These are phyloP conservation scores for Phycomyces blakesleeanus DNA, from an alignment of 192 early-diverging fungal species.

Conservation along the genomic window DNA sequence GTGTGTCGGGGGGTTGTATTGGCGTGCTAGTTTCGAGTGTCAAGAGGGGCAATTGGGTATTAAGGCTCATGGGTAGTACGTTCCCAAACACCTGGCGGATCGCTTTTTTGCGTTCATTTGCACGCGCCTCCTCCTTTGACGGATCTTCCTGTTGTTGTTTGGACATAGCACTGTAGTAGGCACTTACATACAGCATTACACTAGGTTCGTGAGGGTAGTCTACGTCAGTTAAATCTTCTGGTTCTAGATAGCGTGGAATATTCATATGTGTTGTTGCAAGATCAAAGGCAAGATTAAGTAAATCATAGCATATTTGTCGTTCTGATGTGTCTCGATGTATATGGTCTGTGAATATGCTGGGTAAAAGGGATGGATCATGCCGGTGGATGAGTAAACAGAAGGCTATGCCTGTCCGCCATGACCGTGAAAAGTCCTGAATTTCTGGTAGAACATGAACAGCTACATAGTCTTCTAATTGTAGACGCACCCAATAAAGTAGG, in stretches of 20 bases:
- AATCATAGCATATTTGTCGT: conserved; percentile 33
- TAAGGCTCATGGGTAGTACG: not conserved
- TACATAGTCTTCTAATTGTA: conserved; percentile 44
- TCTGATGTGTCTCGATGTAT: conserved; percentile 29
- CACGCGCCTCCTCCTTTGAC: conserved; percentile 4
- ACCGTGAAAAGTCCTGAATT: conserved; percentile 49
- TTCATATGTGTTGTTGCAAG: conserved; percentile 36
- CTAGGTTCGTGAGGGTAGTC: conserved; percentile 54
- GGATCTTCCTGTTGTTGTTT: conserved; percentile 27
- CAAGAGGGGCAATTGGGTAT: conserved; percentile 3
- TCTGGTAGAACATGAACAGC: conserved; percentile 37
- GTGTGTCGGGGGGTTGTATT: not conserved
- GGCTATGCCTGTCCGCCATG: conserved; percentile 49
- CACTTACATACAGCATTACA: conserved; percentile 50
- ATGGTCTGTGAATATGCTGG: conserved; percentile 15
- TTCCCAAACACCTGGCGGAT: not conserved
- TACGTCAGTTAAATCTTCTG: conserved; percentile 41
- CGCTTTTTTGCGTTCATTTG: not conserved
- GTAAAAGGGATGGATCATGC: conserved; percentile 10
- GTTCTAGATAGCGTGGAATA: conserved; percentile 41
- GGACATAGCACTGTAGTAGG: conserved; percentile 49
- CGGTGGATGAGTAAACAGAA: conserved; percentile 47
- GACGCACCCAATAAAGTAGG: conserved; percentile 47
- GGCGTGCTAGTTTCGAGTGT: not conserved
- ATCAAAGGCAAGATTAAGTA: conserved; percentile 40